phyloP scores from a whole-genome alignment of 148 eudicot species.

The Oxyria digyna region DNA sequence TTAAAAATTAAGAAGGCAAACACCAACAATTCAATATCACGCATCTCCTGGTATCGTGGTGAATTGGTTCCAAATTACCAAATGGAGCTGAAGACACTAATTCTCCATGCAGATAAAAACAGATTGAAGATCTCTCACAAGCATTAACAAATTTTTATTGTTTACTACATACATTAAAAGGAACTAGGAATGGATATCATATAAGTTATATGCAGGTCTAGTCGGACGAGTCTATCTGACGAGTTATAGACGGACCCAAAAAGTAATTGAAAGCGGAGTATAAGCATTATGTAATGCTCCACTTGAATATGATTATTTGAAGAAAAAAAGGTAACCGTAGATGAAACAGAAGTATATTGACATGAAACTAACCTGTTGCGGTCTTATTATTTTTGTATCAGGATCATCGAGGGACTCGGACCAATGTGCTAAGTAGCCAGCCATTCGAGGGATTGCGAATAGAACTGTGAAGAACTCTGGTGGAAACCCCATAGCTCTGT shows the following conservation, averaged over 20 bases:
- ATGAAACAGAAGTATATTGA: background rate
- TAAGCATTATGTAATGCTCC: background rate
- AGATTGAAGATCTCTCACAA: too few species aligned
- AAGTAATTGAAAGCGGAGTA: background rate
- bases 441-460: constrained; percentile 99
- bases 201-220: background rate
- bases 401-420: constrained; percentile 97
- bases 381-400: constrained; percentile 97
- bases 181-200: background rate
- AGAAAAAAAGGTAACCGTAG: background rate
- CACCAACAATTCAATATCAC: background rate
- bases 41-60: background rate
- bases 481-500: constrained; percentile 97
- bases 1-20: constrained; percentile 17
- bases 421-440: constrained; percentile 96
- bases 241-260: background rate
- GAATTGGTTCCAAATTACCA: background rate
- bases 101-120: too few species aligned
- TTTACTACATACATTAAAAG: background rate
- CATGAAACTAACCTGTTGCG: constrained; percentile 57
- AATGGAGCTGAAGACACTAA: background rate
- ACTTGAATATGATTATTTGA: too few species aligned
- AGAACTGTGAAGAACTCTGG: constrained; percentile 88
- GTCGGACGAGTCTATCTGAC: background rate
- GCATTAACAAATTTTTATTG: too few species aligned